Conservation (phyloP, 1,284 basidiomycete species). For the Gomphus bonarii region DNA sequence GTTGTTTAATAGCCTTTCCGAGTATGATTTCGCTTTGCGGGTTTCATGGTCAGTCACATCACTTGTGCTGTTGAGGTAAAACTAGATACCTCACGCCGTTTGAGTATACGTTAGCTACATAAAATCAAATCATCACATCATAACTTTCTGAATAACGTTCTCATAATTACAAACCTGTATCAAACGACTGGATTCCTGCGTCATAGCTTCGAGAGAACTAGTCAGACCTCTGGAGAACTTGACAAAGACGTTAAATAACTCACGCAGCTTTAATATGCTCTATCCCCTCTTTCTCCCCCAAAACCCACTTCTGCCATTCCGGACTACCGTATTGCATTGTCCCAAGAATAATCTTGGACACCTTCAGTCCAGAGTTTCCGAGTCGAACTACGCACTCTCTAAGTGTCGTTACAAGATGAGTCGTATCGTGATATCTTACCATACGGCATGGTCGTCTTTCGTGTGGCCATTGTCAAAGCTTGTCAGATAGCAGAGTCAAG, state of each 20-base stretch:
- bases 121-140: slow-evolving; percentile 47
- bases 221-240: not conserved
- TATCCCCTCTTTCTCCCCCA: slow-evolving; percentile 44
- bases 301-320: slow-evolving; percentile 36
- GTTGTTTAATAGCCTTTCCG: slow-evolving; percentile 69
- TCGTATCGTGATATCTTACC: too few relatives aligned
- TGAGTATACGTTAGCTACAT: slow-evolving; percentile 47
- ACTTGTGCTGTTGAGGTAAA: slow-evolving; percentile 13
- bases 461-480: too few relatives aligned
- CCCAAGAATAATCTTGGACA: slow-evolving; percentile 40
- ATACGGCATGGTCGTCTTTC: too few relatives aligned
- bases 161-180: slow-evolving; percentile 40
- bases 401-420: too few relatives aligned
- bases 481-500: too few relatives aligned
- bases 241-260: slow-evolving; percentile 12
- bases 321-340: slow-evolving; percentile 36
- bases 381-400: slow-evolving; percentile 27
- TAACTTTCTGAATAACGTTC: not conserved
- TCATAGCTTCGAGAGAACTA: slow-evolving; percentile 24
- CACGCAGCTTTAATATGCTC: slow-evolving; percentile 48
- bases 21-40: slow-evolving; percentile 60
- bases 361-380: slow-evolving; percentile 39
- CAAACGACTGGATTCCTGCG: slow-evolving; percentile 59
- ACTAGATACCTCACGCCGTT: slow-evolving; percentile 29
- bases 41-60: not conserved